phyloP scores from a whole-genome alignment of 768 basidiomycete genomes.

The Suillus plorans region DNA sequence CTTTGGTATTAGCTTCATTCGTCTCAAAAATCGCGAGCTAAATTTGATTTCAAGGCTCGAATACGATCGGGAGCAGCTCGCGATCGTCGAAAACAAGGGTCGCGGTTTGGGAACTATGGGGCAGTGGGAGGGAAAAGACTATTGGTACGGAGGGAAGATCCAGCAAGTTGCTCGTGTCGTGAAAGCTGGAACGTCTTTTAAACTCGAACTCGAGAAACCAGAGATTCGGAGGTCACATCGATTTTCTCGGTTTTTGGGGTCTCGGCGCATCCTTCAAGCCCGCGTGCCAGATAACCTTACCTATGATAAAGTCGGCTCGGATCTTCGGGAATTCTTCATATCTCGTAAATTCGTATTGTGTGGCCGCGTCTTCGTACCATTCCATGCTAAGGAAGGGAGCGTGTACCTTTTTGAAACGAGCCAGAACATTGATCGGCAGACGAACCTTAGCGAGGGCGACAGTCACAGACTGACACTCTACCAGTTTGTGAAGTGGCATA shows the following conservation, averaged over 20 bases:
- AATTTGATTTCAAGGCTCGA: slow-evolving; percentile 32
- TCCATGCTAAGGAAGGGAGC: slow-evolving; percentile 61
- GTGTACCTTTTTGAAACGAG: slow-evolving; percentile 61
- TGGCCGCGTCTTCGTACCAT: slow-evolving; percentile 62
- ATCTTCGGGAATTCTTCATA: slow-evolving; percentile 32
- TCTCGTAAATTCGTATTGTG: slow-evolving; percentile 56
- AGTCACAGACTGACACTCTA: slow-evolving; percentile 42
- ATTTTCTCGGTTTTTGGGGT: slow-evolving; percentile 65
- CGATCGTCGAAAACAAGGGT: slow-evolving; percentile 50
- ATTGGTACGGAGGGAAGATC: slow-evolving; percentile 72
- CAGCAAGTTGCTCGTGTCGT: slow-evolving; percentile 54
- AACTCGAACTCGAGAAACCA: slow-evolving; percentile 51
- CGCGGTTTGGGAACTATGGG: slow-evolving; percentile 16
- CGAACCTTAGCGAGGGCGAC: slow-evolving; percentile 45
- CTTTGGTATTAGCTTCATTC: slow-evolving; percentile 17
- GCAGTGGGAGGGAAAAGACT: slow-evolving; percentile 8
- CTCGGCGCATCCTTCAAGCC: slow-evolving; percentile 60
- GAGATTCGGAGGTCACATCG: slow-evolving; percentile 61
- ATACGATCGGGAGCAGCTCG: slow-evolving; percentile 66
- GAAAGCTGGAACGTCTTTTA: slow-evolving; percentile 22
- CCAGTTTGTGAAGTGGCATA: slow-evolving; percentile 63
- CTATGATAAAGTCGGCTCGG: slow-evolving; percentile 26
- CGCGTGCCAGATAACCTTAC: slow-evolving; percentile 44
- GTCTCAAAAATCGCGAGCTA: not conserved
- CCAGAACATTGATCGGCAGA: slow-evolving; percentile 44